A percentile compares a stretch with the other conserved stretches of the same genome.
These are phyloP conservation scores for Logfia minima DNA, from an alignment of 129 eudicot species.

Conservation along the genomic window DNA sequence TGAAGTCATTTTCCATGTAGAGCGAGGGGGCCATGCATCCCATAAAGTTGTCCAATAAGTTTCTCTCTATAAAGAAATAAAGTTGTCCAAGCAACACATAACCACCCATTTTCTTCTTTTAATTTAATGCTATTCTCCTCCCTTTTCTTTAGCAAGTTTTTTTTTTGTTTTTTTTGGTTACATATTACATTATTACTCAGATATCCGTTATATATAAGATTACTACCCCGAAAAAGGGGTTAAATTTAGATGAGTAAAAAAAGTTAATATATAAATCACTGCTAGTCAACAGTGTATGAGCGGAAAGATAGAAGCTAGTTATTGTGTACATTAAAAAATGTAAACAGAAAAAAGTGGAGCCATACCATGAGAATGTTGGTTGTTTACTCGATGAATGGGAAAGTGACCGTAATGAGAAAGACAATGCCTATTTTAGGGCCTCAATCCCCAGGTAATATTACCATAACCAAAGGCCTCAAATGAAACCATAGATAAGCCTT, in stretches of 20 bases:
- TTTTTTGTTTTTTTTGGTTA: not conserved
- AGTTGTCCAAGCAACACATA: constrained; percentile 35
- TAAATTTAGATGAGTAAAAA: not conserved
- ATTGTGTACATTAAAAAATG: not conserved
- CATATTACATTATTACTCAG: not conserved
- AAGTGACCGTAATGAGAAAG: constrained; percentile 21
- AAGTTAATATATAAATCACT: constrained; percentile 3
- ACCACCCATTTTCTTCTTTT: constrained; percentile 25
- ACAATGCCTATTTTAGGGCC: constrained; percentile 18
- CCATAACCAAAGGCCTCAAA: too few species aligned
- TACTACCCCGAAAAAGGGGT: not conserved
- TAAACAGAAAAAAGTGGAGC: constrained; percentile 12
- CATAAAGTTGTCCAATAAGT: constrained; percentile 29
- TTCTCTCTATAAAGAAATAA: constrained; percentile 38
- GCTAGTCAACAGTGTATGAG: constrained; percentile 15
- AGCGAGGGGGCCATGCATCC: constrained; percentile 39
- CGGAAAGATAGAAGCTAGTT: not conserved
- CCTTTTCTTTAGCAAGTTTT: constrained; percentile 15
- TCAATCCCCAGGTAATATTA: constrained; percentile 15
- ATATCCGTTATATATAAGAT: too few species aligned
- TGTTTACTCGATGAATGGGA: constrained; percentile 22
- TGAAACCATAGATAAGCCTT: too few species aligned
- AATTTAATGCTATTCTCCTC: constrained; percentile 16
- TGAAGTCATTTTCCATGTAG: constrained; percentile 38
- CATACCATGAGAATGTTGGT: constrained; percentile 31